Evolutionary conservation across 768 basidiomycete species (phyloP).

Genomic region (Amanita fuliginea): DNA sequence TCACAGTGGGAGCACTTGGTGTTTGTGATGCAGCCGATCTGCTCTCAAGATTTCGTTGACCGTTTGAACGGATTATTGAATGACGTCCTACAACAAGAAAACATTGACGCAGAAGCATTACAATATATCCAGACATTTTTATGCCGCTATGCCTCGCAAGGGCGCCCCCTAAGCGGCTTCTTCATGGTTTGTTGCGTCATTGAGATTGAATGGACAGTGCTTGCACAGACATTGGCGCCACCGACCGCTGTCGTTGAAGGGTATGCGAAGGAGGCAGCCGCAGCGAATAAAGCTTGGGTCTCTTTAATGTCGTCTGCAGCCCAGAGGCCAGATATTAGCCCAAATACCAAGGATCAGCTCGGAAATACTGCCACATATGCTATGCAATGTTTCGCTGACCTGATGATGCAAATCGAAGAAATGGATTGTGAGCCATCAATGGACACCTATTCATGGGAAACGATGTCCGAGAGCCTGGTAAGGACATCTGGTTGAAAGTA

Average conservation of each 20-base stretch:
- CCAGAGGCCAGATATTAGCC: conserved; percentile 26
- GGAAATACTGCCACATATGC: conserved; percentile 45
- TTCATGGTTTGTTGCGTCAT: conserved; percentile 85
- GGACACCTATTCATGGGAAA: conserved; percentile 90
- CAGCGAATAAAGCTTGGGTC: conserved; percentile 76
- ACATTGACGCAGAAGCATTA: conserved; percentile 35
- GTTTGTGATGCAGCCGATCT: conserved; percentile 43
- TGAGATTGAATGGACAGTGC: conserved; percentile 76
- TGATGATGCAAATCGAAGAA: conserved; percentile 70
- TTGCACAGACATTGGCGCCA: conserved; percentile 55
- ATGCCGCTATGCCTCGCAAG: conserved; percentile 62
- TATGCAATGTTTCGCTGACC: conserved; percentile 67
- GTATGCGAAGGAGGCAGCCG: conserved; percentile 56
- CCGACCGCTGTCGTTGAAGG: conserved; percentile 15
- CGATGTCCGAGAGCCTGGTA: conserved; percentile 84
- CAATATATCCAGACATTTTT: conserved; percentile 60
- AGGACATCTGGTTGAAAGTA: conserved; percentile 12
- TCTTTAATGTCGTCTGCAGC: conserved; percentile 48
- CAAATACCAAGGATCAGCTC: conserved; percentile 28
- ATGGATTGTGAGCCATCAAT: conserved; percentile 70
- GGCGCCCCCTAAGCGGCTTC: conserved; percentile 76
- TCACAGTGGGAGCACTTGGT: conserved; percentile 54
- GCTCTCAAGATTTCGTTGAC: conserved; percentile 57
- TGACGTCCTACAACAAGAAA: conserved; percentile 49
- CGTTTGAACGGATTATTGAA: conserved; percentile 59